Evolutionary conservation across 441 rosid genomes (phyloP).

Genomic region (Metrosideros polymorpha): DNA sequence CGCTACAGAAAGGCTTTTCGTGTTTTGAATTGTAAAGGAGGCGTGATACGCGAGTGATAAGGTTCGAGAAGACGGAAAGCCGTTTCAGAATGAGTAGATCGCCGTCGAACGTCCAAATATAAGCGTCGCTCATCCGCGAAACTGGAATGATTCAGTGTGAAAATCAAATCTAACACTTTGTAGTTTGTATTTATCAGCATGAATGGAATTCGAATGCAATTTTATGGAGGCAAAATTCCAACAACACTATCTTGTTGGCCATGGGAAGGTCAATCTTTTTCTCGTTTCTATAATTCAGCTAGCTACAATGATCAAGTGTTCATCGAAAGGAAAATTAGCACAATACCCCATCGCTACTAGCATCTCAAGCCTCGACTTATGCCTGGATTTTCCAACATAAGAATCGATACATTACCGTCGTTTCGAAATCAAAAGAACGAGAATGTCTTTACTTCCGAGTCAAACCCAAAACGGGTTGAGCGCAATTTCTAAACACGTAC

Average conservation of each 20-base stretch:
- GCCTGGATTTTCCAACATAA: background rate
- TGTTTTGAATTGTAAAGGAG: background rate
- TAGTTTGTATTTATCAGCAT: no score
- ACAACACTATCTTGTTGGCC: background rate
- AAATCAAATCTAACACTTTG: no score
- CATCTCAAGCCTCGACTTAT: background rate
- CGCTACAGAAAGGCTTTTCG: fast-evolving
- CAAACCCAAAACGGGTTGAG: background rate
- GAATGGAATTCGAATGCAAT: background rate
- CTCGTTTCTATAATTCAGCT: background rate
- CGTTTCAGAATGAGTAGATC: background rate
- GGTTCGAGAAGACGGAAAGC: background rate
- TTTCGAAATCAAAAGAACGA: background rate
- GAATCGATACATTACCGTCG: fast-evolving
- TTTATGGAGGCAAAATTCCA: background rate
- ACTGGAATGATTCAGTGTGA: no score
- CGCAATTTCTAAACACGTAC: background rate
- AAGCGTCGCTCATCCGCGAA: background rate
- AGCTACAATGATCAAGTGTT: background rate
- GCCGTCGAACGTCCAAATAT: background rate
- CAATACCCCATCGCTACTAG: background rate
- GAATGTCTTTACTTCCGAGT: background rate
- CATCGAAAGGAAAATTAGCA: background rate
- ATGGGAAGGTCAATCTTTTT: background rate
- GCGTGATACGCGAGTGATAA: fast-evolving